These are phyloP conservation scores for Camelina hispida DNA, from an alignment of 345 rosid genomes.

Conservation along the genomic window DNA sequence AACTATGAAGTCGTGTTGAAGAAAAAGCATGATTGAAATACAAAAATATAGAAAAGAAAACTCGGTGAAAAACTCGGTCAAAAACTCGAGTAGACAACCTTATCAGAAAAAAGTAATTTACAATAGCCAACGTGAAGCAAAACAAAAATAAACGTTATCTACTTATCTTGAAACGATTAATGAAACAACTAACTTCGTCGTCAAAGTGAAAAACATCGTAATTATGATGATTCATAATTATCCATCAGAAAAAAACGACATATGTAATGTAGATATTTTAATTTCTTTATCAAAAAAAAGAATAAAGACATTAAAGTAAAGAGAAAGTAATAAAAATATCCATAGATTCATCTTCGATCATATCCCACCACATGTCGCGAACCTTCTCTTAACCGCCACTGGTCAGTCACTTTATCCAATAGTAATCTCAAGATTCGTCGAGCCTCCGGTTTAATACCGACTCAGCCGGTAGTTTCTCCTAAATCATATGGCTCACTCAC, in stretches of 20 bases:
- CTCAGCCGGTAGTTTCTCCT: conserved; percentile 40
- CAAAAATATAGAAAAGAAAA: too few relatives aligned
- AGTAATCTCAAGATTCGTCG: not conserved
- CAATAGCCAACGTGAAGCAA: not conserved
- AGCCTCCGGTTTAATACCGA: conserved; percentile 20
- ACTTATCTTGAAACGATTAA: not conserved
- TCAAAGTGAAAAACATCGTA: conserved; percentile 26
- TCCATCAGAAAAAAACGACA: conserved; percentile 19
- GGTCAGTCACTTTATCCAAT: conserved; percentile 27
- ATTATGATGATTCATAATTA: conserved; percentile 3
- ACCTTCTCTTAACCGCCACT: conserved; percentile 32
- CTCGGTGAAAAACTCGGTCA: conserved; percentile 9
- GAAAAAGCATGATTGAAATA: too few relatives aligned
- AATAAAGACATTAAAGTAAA: not conserved
- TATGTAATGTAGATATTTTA: conserved; percentile 20
- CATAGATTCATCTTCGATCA: conserved; percentile 30
- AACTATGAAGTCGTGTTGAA: too few relatives aligned
- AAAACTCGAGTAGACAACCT: not conserved
- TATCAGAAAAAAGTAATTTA: not conserved
- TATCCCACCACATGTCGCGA: conserved; percentile 46
- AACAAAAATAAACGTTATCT: conserved; percentile 14
- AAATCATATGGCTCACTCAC: conserved; percentile 31
- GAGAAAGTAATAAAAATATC: conserved; percentile 29
- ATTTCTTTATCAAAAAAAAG: not conserved
- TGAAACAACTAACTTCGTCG: not conserved